Conservation (phyloP, 148 eudicot genomes). For the Nyssa sinensis region DNA sequence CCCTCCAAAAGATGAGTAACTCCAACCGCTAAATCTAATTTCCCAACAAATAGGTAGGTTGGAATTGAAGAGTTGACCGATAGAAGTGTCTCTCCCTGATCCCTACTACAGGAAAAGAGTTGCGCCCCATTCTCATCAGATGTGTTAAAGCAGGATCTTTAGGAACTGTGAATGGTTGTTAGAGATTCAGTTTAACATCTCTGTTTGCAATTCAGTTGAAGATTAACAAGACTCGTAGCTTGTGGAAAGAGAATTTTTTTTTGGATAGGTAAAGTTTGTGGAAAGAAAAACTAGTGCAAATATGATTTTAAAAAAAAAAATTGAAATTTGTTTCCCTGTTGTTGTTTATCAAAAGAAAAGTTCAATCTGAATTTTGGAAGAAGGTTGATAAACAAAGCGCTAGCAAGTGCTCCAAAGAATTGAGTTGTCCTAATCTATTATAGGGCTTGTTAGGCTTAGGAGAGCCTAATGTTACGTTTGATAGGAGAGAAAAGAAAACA, state of each 20-base stretch:
- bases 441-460: too few relatives aligned
- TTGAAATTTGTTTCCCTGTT: too few relatives aligned
- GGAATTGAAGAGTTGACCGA: not conserved
- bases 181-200: not conserved
- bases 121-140: not conserved
- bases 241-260: not conserved
- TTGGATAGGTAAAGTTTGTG: too few relatives aligned
- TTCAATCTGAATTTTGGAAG: not conserved
- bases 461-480: not conserved
- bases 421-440: not conserved
- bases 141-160: not conserved
- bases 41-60: not conserved
- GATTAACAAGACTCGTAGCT: too few relatives aligned
- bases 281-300: too few relatives aligned
- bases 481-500: too few relatives aligned
- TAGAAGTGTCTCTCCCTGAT: too few relatives aligned
- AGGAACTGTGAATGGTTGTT: not conserved
- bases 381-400: not conserved
- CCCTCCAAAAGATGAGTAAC: not conserved
- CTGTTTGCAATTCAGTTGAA: too few relatives aligned
- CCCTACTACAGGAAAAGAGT: too few relatives aligned
- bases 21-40: constrained; percentile 4
- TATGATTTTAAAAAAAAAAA: too few relatives aligned
- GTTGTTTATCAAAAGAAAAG: too few relatives aligned
- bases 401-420: not conserved